Evolutionary conservation across 2,329 filamentous ascomycete genomes (phyloP).

Genomic region (Pestalotiopsis sp.): DNA sequence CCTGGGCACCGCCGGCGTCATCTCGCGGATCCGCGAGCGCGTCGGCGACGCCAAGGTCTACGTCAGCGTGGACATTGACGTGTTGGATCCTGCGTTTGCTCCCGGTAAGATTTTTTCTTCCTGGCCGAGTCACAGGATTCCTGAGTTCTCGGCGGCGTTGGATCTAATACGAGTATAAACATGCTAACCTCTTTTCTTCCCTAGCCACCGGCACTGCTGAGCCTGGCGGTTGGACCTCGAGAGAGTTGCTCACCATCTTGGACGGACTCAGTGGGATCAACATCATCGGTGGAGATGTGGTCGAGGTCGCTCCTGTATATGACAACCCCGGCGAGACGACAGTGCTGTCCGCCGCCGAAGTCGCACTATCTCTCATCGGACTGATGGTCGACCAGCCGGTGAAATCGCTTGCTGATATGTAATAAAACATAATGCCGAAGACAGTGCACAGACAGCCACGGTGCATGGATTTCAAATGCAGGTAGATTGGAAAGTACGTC

Average conservation of each 20-base stretch:
- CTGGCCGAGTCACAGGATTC: no score
- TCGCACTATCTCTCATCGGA: conserved; percentile 73
- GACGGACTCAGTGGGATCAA: conserved; percentile 72
- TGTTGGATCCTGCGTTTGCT: conserved; percentile 69
- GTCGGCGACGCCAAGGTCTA: conserved; percentile 61
- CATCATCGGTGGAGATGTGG: conserved; percentile 76
- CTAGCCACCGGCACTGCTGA: conserved; percentile 75
- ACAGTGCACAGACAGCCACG: no score
- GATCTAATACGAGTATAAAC: neutral
- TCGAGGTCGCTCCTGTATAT: conserved; percentile 78
- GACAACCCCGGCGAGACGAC: conserved; percentile 75
- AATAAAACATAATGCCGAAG: neutral
- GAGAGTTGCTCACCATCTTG: conserved; percentile 74
- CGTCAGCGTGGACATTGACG: conserved; percentile 78
- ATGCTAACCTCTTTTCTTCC: neutral
- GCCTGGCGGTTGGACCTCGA: conserved; percentile 78
- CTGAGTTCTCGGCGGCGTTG: neutral
- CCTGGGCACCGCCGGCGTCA: conserved; percentile 64
- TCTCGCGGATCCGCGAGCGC: conserved; percentile 61
- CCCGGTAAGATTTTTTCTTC: conserved; percentile 45
- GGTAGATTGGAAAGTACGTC: conserved; percentile 3
- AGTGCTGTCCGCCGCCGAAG: conserved; percentile 71
- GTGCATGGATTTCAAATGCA: conserved; percentile 6
- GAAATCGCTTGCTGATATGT: conserved; percentile 8
- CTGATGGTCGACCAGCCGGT: conserved; percentile 53